Evolutionary conservation across 1,284 basidiomycete species (phyloP).

Genomic region (Spongispora temasekensis): DNA sequence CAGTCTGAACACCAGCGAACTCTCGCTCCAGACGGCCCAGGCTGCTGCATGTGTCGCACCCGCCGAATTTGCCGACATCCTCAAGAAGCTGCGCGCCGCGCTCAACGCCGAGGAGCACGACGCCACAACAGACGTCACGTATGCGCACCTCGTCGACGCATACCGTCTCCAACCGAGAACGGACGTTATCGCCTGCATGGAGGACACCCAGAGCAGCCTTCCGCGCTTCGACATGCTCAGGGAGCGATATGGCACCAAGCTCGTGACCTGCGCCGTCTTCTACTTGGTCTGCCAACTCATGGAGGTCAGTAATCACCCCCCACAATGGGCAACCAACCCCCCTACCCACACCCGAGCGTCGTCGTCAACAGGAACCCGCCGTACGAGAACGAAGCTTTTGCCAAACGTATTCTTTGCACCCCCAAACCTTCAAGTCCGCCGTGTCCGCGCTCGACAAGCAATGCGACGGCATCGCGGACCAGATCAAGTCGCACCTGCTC

Average conservation of each 20-base stretch:
- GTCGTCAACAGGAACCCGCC: constrained; percentile 17
- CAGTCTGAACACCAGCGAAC: constrained; percentile 31
- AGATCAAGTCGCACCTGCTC: constrained; percentile 19
- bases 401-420: constrained; percentile 17
- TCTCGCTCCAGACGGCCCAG: constrained; percentile 28
- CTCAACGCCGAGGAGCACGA: constrained; percentile 9
- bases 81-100: constrained; percentile 26
- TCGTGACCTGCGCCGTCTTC: constrained; percentile 32
- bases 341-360: background rate
- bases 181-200: constrained; percentile 29
- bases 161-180: constrained; percentile 10
- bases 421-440: constrained; percentile 17
- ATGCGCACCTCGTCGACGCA: constrained; percentile 23
- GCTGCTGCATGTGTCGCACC: constrained; percentile 25
- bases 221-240: constrained; percentile 16
- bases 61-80: constrained; percentile 21
- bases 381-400: constrained; percentile 23
- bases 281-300: constrained; percentile 35
- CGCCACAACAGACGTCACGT: constrained; percentile 14
- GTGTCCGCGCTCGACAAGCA: constrained; percentile 22
- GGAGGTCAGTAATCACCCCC: constrained; percentile 26
- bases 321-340: no score
- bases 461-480: constrained; percentile 30
- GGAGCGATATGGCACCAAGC: constrained; percentile 17
- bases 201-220: constrained; percentile 26